phyloP scores from a whole-genome alignment of 225 moss, liverwort and hornwort species.

The Lunularia cruciata region DNA sequence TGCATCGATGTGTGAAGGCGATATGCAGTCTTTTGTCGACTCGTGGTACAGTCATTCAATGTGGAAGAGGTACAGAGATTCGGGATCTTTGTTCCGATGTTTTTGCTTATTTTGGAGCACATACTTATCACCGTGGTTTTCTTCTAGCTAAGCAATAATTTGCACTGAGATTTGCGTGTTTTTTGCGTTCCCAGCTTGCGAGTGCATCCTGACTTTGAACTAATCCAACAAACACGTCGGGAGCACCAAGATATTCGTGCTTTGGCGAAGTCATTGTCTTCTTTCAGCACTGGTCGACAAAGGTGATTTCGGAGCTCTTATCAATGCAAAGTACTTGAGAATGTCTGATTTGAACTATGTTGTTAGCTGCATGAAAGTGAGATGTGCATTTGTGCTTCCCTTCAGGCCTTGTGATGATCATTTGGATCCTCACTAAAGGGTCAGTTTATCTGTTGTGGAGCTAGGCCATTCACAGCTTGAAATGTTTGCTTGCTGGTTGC shows the following conservation, averaged over 20 bases:
- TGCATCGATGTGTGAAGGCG: conserved; percentile 51
- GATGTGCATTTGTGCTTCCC: too few species aligned
- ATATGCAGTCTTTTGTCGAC: conserved; percentile 68
- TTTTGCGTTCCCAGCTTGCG: conserved; percentile 52
- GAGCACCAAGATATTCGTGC: conserved; percentile 46
- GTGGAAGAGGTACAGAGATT: conserved; percentile 82
- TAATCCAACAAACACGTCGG: conserved; percentile 47
- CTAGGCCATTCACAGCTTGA: too few species aligned
- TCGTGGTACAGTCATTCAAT: conserved; percentile 80
- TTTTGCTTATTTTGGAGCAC: background rate
- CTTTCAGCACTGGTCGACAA: conserved; percentile 76
- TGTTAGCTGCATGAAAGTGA: too few species aligned
- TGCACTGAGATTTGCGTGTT: background rate
- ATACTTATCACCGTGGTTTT: background rate
- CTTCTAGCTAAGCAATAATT: background rate
- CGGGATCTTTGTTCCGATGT: background rate
- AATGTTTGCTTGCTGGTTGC: too few species aligned
- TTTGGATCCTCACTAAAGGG: too few species aligned
- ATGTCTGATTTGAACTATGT: too few species aligned
- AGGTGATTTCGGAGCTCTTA: too few species aligned
- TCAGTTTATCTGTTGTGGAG: too few species aligned
- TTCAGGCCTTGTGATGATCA: too few species aligned
- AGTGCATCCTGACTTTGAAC: conserved; percentile 70
- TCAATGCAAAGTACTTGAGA: too few species aligned
- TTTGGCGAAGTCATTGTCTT: conserved; percentile 60